Conservation (phyloP, 2,329 filamentous ascomycete species). For the Botryotinia narcissicola region DNA sequence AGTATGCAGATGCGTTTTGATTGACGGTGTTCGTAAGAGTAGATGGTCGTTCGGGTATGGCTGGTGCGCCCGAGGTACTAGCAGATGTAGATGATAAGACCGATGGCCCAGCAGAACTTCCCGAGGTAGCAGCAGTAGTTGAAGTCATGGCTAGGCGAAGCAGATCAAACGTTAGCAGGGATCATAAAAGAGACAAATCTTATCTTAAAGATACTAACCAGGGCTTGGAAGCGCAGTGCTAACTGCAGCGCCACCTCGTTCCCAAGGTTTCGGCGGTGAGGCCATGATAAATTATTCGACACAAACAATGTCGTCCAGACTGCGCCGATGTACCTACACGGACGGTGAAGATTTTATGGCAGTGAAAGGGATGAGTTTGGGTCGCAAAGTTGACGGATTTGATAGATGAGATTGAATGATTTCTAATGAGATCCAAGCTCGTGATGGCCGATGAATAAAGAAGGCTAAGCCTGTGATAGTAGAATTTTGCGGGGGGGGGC, state of each 20-base stretch:
- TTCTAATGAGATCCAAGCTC: constrained; percentile 9
- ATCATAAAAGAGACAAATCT: constrained; percentile 17
- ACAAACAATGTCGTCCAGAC: not conserved
- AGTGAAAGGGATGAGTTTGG: not conserved
- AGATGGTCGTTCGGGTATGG: constrained; percentile 76
- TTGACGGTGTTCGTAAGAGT: constrained; percentile 78
- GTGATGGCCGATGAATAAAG: not conserved
- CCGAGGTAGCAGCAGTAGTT: constrained; percentile 32
- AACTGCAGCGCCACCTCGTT: constrained; percentile 56
- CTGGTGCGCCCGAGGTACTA: constrained; percentile 50
- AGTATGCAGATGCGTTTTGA: constrained; percentile 83
- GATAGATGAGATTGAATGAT: not conserved
- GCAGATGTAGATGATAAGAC: constrained; percentile 43
- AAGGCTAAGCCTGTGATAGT: constrained; percentile 11
- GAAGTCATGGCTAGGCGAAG: constrained; percentile 39
- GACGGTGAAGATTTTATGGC: not conserved
- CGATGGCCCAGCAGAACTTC: constrained; percentile 43
- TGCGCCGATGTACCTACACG: not conserved
- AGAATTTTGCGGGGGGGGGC: constrained; percentile 3
- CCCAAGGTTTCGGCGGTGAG: constrained; percentile 98
- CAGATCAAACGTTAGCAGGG: constrained; percentile 20
- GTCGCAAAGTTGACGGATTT: constrained; percentile 1
- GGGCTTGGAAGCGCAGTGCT: constrained; percentile 32
- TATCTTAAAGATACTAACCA: constrained; percentile 31
- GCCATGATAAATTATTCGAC: constrained; percentile 47